Percentiles rank a stretch among this genome's conserved stretches.
These are phyloP conservation scores for Licmophora abbreviata DNA, from an alignment of 108 stramenopile species.

Conservation along the genomic window DNA sequence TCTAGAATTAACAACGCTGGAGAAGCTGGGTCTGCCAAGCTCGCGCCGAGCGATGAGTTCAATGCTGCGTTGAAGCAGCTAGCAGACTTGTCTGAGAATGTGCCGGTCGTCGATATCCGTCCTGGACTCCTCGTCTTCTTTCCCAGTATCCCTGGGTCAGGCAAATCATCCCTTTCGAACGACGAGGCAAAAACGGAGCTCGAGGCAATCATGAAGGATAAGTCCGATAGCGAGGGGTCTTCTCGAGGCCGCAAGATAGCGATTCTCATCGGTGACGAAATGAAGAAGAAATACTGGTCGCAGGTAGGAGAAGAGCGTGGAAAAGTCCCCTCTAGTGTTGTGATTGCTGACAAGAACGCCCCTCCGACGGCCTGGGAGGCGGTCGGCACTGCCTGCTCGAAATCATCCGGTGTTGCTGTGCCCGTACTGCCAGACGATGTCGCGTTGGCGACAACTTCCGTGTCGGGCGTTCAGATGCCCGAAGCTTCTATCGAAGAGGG, in stretches of 20 bases:
- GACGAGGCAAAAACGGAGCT: slow-evolving; percentile 5
- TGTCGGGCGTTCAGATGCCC: slow-evolving; percentile 23
- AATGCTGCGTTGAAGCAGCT: background rate
- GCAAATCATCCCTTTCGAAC: slow-evolving; percentile 60
- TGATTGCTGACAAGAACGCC: slow-evolving; percentile 73
- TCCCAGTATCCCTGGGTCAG: slow-evolving; percentile 74
- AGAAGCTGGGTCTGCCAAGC: background rate
- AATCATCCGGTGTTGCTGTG: slow-evolving; percentile 35
- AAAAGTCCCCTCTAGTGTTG: slow-evolving; percentile 18
- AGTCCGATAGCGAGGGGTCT: slow-evolving; percentile 1
- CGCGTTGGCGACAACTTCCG: slow-evolving; percentile 29
- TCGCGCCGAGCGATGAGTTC: slow-evolving; percentile 3
- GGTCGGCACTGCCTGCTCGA: slow-evolving; percentile 26
- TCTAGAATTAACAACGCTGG: slow-evolving; percentile 22
- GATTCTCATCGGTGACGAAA: slow-evolving; percentile 30
- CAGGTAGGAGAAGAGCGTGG: slow-evolving; percentile 20
- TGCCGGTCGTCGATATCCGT: background rate
- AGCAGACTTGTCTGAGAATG: background rate
- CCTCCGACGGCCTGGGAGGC: slow-evolving; percentile 47
- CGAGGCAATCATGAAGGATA: slow-evolving; percentile 4
- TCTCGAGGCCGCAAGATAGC: slow-evolving; percentile 22
- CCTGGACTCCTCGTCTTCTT: slow-evolving; percentile 71
- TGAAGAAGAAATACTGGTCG: slow-evolving; percentile 38
- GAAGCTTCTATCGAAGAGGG: slow-evolving; percentile 10
- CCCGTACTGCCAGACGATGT: slow-evolving; percentile 48